Percentiles rank a stretch among this genome's conserved stretches.
Conservation (phyloP, 129 eudicot species). For the Deinandra increscens region DNA sequence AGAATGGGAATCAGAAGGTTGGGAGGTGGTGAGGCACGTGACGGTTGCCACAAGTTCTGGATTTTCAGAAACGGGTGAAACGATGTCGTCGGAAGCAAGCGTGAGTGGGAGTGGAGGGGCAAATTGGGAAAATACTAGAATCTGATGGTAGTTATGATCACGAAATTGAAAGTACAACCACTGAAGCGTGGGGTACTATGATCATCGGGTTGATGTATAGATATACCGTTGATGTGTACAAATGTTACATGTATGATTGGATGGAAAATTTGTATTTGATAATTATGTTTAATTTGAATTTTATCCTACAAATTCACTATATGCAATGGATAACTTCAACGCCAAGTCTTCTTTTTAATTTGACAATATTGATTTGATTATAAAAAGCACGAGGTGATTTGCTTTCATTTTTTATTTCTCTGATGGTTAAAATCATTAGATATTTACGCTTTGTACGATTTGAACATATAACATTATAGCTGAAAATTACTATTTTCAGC, state of each 20-base stretch:
- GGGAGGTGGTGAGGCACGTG: constrained; percentile 57
- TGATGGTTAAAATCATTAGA: too few species aligned
- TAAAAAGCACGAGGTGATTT: too few species aligned
- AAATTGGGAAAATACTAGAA: constrained; percentile 33
- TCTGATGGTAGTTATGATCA: constrained; percentile 6
- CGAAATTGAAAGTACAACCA: constrained; percentile 20
- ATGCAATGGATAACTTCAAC: constrained; percentile 24
- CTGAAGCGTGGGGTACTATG: constrained; percentile 22
- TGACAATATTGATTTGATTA: too few species aligned
- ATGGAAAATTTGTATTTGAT: neutral
- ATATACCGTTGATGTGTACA: constrained; percentile 5
- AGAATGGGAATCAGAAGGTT: constrained; percentile 71
- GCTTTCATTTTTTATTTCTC: too few species aligned
- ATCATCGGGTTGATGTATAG: neutral
- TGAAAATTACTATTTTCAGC: too few species aligned
- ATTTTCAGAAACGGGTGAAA: neutral
- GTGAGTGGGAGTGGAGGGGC: constrained; percentile 30
- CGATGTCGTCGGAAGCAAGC: constrained; percentile 23
- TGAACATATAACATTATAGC: too few species aligned
- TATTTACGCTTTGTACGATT: too few species aligned
- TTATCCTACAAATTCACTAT: constrained; percentile 13
- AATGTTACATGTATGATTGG: constrained; percentile 15
- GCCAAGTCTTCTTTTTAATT: neutral
- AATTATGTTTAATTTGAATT: constrained; percentile 2
- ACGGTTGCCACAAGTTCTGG: neutral